Base-by-base conservation (phyloP, 2,329 filamentous ascomycete genomes). In the Pyrenophora teres region DNA sequence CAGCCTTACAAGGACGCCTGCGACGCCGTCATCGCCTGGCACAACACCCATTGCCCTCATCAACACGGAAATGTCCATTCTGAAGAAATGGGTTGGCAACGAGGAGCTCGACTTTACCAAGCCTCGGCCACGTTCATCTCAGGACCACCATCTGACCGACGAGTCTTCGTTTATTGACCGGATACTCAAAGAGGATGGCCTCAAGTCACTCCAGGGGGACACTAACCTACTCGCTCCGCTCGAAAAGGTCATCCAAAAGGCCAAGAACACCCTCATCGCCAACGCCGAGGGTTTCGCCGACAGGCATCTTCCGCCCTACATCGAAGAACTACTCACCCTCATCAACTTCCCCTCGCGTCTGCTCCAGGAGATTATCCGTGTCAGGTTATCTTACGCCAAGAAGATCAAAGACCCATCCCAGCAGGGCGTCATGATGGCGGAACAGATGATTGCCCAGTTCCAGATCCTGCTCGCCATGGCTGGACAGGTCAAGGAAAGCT, bases 381-480 rank as follows among this genome's bases (percentile, higher is more conserved):
- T 96, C 63, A 88, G 94, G 52, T 81, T 97, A 23, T 90, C 87
- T 8, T 97, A 97, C 72, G 92, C 93, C 15, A 91, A 87, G 76
- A 93, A 92, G 72, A 96, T 97, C 86, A 96, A 93, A 76, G 93
- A 97, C 67, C 91, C 92, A 8, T 88, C 92, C 1, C 90, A 94
- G 76, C 90, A 96, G 71, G 95, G 92, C 59, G 83, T 90, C 21
- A 88, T 99, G 78, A 91, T 99, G 82, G 90, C 95, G 54, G 92
- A 97, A 70, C 93, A 97, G 76, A 96, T 97, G 90, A 97, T 99
- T 57, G 83, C 89, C 0, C 94, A 99, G 69, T 97, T 99, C 64
- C 92, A 96, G 74, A 90, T 97, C 38, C 79, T 97, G 47, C 85
- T 99, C 58, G 92, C 90, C 67, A 86, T 97, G 60, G 93, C 94